Percentiles rank a stretch among this genome's conserved stretches.
Evolutionary conservation across 306 rosid species (phyloP).

Genomic region (Vicia faba): DNA sequence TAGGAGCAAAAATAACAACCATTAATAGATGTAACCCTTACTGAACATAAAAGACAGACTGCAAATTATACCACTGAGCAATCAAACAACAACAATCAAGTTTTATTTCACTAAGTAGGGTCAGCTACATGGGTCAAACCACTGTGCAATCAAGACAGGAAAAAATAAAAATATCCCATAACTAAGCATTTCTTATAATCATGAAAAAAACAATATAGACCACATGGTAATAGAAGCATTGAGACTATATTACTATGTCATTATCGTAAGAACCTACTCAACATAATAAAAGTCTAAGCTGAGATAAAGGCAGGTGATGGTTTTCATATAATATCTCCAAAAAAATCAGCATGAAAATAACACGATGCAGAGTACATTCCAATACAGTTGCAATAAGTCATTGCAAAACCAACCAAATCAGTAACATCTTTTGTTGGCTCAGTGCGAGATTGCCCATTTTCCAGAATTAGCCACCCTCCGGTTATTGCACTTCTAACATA

Average conservation of each 20-base stretch:
- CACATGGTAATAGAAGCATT: neutral
- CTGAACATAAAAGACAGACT: constrained; percentile 12
- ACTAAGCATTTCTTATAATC: neutral
- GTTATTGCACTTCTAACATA: constrained; percentile 66
- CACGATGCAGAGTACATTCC: constrained; percentile 14
- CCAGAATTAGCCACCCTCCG: constrained; percentile 82
- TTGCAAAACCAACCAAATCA: constrained; percentile 69
- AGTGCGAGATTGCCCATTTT: constrained; percentile 74
- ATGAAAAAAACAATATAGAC: neutral
- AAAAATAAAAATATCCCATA: neutral
- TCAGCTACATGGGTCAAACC: neutral
- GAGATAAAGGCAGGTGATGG: neutral
- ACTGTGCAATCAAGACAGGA: neutral
- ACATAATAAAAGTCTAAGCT: neutral
- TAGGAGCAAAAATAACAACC: neutral
- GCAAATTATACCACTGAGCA: neutral
- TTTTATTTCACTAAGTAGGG: neutral
- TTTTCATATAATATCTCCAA: constrained; percentile 29
- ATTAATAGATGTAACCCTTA: constrained; percentile 10
- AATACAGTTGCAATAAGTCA: constrained; percentile 38
- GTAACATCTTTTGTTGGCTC: constrained; percentile 63
- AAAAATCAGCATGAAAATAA: constrained; percentile 26
- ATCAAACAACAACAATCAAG: neutral
- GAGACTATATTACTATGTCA: neutral
- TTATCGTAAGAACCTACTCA: neutral